Evolutionary conservation across 345 rosid species (phyloP).

Genomic region (Eucalyptus tenuipes): DNA sequence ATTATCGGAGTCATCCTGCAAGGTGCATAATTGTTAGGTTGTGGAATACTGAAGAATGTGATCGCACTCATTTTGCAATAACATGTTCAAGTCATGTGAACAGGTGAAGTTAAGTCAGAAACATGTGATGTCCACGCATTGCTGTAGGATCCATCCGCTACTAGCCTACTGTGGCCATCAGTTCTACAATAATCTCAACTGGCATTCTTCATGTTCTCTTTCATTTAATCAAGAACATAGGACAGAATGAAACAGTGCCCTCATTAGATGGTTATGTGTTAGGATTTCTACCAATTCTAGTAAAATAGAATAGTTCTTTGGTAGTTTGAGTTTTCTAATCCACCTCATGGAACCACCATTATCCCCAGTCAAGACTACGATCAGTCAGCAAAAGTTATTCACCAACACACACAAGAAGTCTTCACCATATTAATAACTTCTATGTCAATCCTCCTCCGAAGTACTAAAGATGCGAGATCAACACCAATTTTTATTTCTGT

Average conservation of each 20-base stretch:
- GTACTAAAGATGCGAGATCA: neutral
- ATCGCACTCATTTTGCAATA: neutral
- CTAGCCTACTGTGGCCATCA: neutral
- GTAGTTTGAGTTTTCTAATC: neutral
- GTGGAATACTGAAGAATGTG: neutral
- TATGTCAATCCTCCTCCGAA: neutral
- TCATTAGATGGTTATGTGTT: neutral
- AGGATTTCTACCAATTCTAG: neutral
- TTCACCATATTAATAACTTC: neutral
- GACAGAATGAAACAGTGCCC: neutral
- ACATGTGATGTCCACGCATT: neutral
- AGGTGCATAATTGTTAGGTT: neutral
- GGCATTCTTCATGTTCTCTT: neutral
- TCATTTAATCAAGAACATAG: neutral
- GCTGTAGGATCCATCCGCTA: neutral
- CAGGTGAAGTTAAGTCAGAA: neutral
- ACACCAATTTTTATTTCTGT: neutral
- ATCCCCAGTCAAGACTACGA: neutral
- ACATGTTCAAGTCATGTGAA: neutral
- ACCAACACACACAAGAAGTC: neutral
- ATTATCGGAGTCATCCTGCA: constrained; percentile 21
- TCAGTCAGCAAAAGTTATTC: neutral
- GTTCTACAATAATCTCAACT: neutral
- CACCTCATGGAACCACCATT: neutral
- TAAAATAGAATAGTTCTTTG: neutral